These are phyloP conservation scores for Kwoniella bestiolae DNA, from an alignment of 768 basidiomycete genomes.

Conservation along the genomic window DNA sequence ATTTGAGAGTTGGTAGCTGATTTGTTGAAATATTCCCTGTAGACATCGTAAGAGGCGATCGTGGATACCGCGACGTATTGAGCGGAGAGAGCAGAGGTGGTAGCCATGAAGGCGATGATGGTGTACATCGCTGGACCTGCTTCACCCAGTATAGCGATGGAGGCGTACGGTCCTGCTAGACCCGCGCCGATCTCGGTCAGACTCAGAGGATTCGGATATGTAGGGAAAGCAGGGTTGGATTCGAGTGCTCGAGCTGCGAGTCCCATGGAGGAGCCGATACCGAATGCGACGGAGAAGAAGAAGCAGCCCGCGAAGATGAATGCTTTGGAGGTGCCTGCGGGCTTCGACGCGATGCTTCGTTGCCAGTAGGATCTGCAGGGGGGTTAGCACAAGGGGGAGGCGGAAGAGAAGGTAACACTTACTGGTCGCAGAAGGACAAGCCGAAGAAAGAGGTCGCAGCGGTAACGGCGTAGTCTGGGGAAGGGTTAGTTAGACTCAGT, in stretches of 20 bases:
- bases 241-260: constrained; percentile 13
- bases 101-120: constrained; percentile 22
- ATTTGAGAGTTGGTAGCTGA: constrained; percentile 13
- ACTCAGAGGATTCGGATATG: constrained; percentile 9
- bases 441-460: constrained; percentile 18
- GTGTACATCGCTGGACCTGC: constrained; percentile 23
- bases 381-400: neutral
- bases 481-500: neutral
- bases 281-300: constrained; percentile 19
- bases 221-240: constrained; percentile 13
- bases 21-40: constrained; percentile 19
- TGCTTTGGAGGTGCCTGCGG: constrained; percentile 13
- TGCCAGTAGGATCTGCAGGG: constrained; percentile 15
- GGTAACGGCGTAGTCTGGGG: constrained; percentile 14
- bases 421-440: constrained; percentile 14
- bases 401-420: neutral
- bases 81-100: constrained; percentile 16
- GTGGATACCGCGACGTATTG: constrained; percentile 17
- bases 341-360: constrained; percentile 12
- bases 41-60: constrained; percentile 16
- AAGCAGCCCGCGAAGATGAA: constrained; percentile 23
- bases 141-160: constrained; percentile 11
- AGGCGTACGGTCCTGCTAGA: constrained; percentile 14
- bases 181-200: constrained; percentile 18
- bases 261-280: constrained; percentile 19